Evolutionary conservation across 163 green algal species (phyloP).

Genomic region (Scenedesmus sp.): DNA sequence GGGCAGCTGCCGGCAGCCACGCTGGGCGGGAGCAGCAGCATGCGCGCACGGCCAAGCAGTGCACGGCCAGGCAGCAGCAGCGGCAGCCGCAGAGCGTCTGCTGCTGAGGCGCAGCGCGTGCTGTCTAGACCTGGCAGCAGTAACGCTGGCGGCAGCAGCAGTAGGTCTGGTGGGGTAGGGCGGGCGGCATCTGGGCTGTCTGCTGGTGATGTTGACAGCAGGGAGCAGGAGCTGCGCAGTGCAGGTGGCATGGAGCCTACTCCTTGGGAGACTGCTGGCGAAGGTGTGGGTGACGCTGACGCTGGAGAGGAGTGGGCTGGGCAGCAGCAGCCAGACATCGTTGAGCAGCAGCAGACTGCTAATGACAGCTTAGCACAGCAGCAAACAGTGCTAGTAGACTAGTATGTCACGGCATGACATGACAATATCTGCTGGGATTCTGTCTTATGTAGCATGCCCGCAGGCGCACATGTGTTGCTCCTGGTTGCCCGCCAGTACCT

Average conservation of each 20-base stretch:
- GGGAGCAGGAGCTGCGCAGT: background rate
- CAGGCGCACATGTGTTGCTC: too few relatives aligned
- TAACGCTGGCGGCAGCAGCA: background rate
- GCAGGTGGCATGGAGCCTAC: background rate
- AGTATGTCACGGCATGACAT: background rate
- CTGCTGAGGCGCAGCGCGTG: background rate
- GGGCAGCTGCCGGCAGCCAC: background rate
- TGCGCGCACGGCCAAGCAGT: background rate
- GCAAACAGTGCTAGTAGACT: background rate
- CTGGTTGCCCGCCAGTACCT: too few relatives aligned
- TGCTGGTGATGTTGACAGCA: constrained; percentile 15
- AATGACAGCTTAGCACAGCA: background rate
- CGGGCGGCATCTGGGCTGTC: background rate
- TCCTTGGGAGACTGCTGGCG: constrained; percentile 20
- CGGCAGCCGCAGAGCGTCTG: constrained; percentile 1
- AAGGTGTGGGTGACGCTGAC: background rate
- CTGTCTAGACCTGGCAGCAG: constrained; percentile 24
- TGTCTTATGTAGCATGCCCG: too few relatives aligned
- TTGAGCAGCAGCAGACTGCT: background rate
- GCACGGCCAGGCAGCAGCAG: constrained; percentile 26
- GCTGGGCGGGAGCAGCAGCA: constrained; percentile 28
- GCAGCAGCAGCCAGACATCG: background rate
- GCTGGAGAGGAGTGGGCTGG: background rate
- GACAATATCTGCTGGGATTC: background rate
- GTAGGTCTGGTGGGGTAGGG: background rate